Conservation (phyloP, 2,329 filamentous ascomycete species). For the Pseudodiploospora longispora region DNA sequence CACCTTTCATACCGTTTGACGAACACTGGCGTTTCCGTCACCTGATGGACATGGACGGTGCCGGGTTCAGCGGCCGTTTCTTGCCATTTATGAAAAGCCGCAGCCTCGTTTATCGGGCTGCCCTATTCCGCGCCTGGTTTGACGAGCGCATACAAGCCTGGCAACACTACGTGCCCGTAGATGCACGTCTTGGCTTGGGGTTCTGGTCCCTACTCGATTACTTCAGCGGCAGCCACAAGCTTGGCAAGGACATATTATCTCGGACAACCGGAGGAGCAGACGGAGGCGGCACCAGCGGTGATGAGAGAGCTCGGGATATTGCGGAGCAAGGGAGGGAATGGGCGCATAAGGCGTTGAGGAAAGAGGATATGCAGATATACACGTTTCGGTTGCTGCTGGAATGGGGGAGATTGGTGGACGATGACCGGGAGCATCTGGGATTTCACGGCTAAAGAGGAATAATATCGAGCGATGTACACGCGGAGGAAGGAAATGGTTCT, state of each 20-base stretch:
- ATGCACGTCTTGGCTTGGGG: constrained; percentile 42
- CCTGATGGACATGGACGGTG: constrained; percentile 64
- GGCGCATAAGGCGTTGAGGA: constrained; percentile 49
- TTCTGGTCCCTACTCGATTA: constrained; percentile 46
- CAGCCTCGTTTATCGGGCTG: constrained; percentile 57
- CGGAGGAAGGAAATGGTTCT: too few relatives aligned
- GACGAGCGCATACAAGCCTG: constrained; percentile 53
- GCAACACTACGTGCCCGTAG: constrained; percentile 57
- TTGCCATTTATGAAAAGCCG: constrained; percentile 59
- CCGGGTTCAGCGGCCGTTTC: constrained; percentile 56
- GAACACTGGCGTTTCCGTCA: constrained; percentile 53
- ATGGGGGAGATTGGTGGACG: constrained; percentile 58
- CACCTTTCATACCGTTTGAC: constrained; percentile 10
- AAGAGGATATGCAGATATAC: constrained; percentile 69
- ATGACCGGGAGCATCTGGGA: constrained; percentile 33
- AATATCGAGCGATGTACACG: too few relatives aligned
- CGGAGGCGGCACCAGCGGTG: constrained; percentile 1
- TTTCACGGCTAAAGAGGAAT: constrained; percentile 10
- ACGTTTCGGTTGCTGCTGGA: constrained; percentile 64
- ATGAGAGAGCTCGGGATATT: constrained; percentile 12
- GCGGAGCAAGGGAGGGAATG: constrained; percentile 39
- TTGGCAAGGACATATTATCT: not conserved
- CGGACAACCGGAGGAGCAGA: too few relatives aligned
- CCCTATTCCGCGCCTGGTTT: constrained; percentile 56
- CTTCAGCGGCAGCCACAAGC: constrained; percentile 7